Evolutionary conservation across 2,329 filamentous ascomycete species (phyloP).

Genomic region (Lachnellula suecica): DNA sequence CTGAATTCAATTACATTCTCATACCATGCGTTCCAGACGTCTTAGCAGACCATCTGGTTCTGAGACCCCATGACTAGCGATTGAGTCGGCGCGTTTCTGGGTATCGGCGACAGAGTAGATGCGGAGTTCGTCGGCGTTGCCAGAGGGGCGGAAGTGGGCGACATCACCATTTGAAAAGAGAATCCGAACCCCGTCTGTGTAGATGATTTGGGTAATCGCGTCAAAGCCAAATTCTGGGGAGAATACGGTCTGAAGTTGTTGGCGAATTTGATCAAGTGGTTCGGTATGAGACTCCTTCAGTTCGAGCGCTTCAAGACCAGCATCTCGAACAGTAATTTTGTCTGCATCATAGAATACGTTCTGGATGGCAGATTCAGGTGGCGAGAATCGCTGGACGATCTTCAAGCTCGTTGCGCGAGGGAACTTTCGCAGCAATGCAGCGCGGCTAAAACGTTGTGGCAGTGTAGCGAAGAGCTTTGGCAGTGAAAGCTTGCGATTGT

Average conservation of each 20-base stretch:
- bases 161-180: constrained; percentile 34
- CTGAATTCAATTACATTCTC: too few relatives aligned
- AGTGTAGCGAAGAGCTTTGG: constrained; percentile 31
- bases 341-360: constrained; percentile 19
- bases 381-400: constrained; percentile 32
- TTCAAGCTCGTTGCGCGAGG: constrained; percentile 32
- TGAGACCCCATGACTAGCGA: constrained; percentile 27
- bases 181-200: constrained; percentile 34
- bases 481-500: constrained; percentile 25
- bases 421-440: constrained; percentile 33
- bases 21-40: constrained; percentile 23
- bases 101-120: constrained; percentile 34
- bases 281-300: constrained; percentile 13
- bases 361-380: constrained; percentile 22
- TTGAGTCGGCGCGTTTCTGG: constrained; percentile 32
- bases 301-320: constrained; percentile 6
- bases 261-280: constrained; percentile 23
- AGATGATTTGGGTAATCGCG: constrained; percentile 27
- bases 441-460: constrained; percentile 32
- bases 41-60: constrained; percentile 32
- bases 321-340: constrained; percentile 17
- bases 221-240: constrained; percentile 28
- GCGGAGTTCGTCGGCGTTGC: constrained; percentile 35
- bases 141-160: constrained; percentile 34
- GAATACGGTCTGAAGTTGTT: constrained; percentile 30